Evolutionary conservation across 768 basidiomycete species (phyloP), one percentile per base, ranked within the genome.

Genomic region (Lactarius sanguifluus): DNA sequence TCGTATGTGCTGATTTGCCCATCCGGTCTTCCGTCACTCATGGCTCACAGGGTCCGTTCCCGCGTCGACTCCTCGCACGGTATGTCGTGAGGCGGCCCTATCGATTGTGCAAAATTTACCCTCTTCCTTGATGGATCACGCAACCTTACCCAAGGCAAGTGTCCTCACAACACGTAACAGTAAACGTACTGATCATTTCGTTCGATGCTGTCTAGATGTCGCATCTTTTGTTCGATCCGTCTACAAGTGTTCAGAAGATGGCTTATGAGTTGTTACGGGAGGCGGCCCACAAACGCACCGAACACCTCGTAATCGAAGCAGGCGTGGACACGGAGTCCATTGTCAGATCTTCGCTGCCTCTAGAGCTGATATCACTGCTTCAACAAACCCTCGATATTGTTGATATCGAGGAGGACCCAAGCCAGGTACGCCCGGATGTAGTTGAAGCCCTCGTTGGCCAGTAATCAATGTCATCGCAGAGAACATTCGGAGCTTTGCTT

Each of bases 291-390:
- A 89, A 86, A 72, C 82, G 86, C 41, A 96, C 95, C 0, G 90
- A 95, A 63, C 77, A 91, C 65, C 80, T 95, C 52, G 93, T 97
- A 32, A 85, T 98, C 43, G 94, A 98, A 72, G 88, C 89, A 2
- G 92, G 87, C 8, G 89, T 94, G 16, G 91, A 94, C 57, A 81
- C 84, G 0, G 89, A 92, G 59, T 83, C 79, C 3, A 72, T 73
- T 2, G 73, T 85, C 40, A 80, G 81, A 55, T 78, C 84, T 25
- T 79, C 83, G 28, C 77, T 96, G 13, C 93, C 96, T 0, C 13
- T 60, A 0, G 89, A 92, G 71, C 78, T 97, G 25, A 69, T 96
- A 18, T 75, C 78, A 5, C 80, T 95, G 32, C 74, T 96, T 15
- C 83, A 83, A 64, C 79, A 77, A 41, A 80, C 75, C 55, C 71